These are phyloP conservation scores for Fusarium sacchari DNA, from an alignment of 2,329 filamentous ascomycete genomes.

Conservation along the genomic window DNA sequence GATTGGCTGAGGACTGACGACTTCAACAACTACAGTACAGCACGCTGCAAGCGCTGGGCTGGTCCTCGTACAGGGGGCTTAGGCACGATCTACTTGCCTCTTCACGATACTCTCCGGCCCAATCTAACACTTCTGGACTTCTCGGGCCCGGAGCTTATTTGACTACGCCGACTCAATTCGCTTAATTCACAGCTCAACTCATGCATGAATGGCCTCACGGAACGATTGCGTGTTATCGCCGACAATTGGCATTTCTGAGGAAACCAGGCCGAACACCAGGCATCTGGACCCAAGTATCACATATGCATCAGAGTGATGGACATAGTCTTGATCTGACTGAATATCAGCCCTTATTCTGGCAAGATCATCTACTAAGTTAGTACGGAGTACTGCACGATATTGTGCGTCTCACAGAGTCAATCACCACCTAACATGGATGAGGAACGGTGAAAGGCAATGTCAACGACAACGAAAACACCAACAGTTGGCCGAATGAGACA, in stretches of 20 bases:
- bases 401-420: constrained; percentile 3
- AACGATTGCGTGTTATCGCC: not conserved
- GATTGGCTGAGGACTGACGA: constrained; percentile 12
- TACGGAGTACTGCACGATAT: constrained; percentile 9
- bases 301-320: not conserved
- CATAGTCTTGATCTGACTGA: not conserved
- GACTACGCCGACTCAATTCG: constrained; percentile 15
- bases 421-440: constrained; percentile 16
- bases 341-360: not conserved
- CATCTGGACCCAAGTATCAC: not conserved
- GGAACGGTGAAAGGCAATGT: constrained; percentile 20
- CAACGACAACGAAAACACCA: constrained; percentile 16
- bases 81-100: constrained; percentile 6
- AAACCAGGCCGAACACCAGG: not conserved
- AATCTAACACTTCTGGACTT: constrained; percentile 14
- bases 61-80: constrained; percentile 4
- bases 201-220: constrained; percentile 8
- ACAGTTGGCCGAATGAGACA: constrained; percentile 24
- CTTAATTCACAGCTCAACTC: not conserved
- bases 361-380: constrained; percentile 9
- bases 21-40: constrained; percentile 43
- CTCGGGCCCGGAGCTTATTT: constrained; percentile 26
- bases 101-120: constrained; percentile 3
- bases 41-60: constrained; percentile 30
- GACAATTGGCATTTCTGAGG: not conserved